These are phyloP conservation scores for Paramecium tetraurelia DNA, from an alignment of 73 alveolate species.

Conservation along the genomic window DNA sequence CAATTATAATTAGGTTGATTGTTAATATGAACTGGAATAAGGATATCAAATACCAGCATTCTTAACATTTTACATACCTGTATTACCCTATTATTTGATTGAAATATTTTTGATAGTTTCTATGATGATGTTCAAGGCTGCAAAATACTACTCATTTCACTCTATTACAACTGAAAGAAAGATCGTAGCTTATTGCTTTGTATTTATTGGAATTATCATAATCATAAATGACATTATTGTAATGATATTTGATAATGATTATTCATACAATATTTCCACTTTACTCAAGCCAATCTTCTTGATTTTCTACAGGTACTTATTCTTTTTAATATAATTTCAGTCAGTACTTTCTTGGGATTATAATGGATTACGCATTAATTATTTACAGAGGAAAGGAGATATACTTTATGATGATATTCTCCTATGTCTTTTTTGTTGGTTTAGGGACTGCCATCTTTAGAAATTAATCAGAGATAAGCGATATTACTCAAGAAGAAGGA, in stretches of 20 bases:
- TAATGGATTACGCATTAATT: not conserved
- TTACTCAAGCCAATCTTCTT: not conserved
- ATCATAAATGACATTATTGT: not conserved
- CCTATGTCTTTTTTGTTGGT: not conserved
- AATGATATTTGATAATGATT: not conserved
- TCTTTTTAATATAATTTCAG: not conserved
- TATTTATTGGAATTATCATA: not conserved
- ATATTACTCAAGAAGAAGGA: not conserved
- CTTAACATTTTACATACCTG: not conserved
- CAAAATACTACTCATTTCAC: not conserved
- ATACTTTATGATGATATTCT: not conserved
- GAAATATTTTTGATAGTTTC: not conserved
- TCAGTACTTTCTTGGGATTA: not conserved
- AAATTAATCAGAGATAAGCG: not conserved
- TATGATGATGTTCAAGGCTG: not conserved
- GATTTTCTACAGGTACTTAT: not conserved
- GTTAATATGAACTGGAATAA: not conserved
- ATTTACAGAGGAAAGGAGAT: slow-evolving; percentile 38
- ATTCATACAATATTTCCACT: not conserved
- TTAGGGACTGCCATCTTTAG: not conserved
- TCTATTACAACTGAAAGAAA: not conserved
- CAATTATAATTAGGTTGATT: not conserved
- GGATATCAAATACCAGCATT: not conserved
- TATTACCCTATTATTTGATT: not conserved
- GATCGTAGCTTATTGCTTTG: not conserved